phyloP scores from a whole-genome alignment of 306 rosid species.

The Prinsepia uniflora region DNA sequence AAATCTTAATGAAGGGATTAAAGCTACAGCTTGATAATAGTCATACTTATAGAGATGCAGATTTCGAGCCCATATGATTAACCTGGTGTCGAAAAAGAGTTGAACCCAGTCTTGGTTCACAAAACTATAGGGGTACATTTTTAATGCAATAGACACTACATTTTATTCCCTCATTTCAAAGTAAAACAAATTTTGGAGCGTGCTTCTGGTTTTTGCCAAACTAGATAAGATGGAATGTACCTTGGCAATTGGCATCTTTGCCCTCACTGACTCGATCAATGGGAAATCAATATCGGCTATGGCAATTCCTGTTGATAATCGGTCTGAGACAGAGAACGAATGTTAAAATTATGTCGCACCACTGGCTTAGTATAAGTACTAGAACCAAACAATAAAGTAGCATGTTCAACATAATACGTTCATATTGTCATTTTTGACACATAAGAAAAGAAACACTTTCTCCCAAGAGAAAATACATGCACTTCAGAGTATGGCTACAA shows the following conservation, averaged over 20 bases:
- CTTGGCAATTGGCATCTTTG: constrained; percentile 81
- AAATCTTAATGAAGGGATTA: not conserved
- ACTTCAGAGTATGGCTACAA: not conserved
- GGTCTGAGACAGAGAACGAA: constrained; percentile 49
- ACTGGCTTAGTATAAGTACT: not conserved
- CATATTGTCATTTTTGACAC: not conserved
- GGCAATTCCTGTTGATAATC: constrained; percentile 69
- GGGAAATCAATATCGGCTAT: constrained; percentile 83
- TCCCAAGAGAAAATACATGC: too few relatives aligned
- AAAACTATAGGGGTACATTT: not conserved
- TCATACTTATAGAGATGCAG: too few relatives aligned
- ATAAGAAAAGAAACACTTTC: not conserved
- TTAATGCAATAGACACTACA: not conserved
- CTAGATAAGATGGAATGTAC: constrained; percentile 32
- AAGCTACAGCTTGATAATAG: not conserved
- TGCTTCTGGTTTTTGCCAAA: not conserved
- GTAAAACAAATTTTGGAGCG: not conserved
- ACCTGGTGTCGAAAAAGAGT: too few relatives aligned
- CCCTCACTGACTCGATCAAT: constrained; percentile 63
- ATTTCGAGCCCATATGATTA: not conserved
- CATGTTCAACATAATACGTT: not conserved
- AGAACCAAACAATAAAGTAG: constrained; percentile 1
- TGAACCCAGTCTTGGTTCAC: too few relatives aligned
- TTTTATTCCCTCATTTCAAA: not conserved
- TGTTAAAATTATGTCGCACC: constrained; percentile 10